Percentiles rank a stretch among this genome's conserved stretches.
Conservation (phyloP, 2,329 filamentous ascomycete species). For the Macroventuria anomochaeta region DNA sequence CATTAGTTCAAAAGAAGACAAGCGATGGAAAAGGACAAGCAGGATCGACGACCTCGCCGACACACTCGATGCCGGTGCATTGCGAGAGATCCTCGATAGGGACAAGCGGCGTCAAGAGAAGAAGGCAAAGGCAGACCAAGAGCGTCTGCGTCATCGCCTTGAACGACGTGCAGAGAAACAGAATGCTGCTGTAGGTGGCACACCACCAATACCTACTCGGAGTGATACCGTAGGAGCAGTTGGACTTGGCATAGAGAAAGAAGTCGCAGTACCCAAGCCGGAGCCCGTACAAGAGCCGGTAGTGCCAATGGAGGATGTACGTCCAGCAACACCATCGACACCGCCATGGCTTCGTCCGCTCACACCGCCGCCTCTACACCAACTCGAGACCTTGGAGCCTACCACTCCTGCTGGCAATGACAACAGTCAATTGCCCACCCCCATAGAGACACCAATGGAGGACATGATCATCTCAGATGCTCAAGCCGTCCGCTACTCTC, state of each 20-base stretch:
- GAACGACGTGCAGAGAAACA: conserved; percentile 70
- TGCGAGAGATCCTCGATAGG: conserved; percentile 88
- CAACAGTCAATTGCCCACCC: conserved; percentile 43
- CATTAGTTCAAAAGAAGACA: conserved; percentile 53
- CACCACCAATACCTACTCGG: conserved; percentile 63
- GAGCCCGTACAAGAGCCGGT: conserved; percentile 46
- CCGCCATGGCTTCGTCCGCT: conserved; percentile 46
- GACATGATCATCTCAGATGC: conserved; percentile 58
- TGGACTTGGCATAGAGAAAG: conserved; percentile 65
- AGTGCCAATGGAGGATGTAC: conserved; percentile 61
- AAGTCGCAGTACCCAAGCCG: conserved; percentile 57
- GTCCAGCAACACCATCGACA: conserved; percentile 47
- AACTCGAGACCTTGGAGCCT: conserved; percentile 23
- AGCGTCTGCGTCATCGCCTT: conserved; percentile 69
- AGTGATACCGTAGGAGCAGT: conserved; percentile 51
- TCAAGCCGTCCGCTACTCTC: conserved; percentile 56
- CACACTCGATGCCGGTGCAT: conserved; percentile 79
- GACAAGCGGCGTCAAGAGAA: conserved; percentile 81
- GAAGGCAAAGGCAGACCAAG: conserved; percentile 71
- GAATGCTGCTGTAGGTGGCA: conserved; percentile 63
- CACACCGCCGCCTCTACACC: conserved; percentile 35
- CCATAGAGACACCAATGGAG: conserved; percentile 53
- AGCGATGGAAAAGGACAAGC: conserved; percentile 65
- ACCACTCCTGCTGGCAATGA: conserved; percentile 27
- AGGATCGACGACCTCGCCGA: conserved; percentile 76